Conservation (phyloP, 345 rosid species). For the Iberis pinnata region DNA sequence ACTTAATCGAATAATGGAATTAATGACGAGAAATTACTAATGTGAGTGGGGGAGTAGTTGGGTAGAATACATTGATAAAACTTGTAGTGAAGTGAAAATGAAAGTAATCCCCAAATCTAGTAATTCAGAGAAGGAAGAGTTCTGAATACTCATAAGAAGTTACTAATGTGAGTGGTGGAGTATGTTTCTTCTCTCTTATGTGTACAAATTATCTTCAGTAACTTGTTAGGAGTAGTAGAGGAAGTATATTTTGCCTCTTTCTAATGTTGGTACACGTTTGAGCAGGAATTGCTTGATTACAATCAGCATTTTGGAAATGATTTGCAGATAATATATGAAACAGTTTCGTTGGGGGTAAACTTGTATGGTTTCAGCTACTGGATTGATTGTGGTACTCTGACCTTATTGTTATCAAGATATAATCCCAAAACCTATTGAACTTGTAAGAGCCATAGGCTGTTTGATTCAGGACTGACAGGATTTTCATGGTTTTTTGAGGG, state of each 20-base stretch:
- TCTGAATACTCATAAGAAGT: neutral
- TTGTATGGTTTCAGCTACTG: neutral
- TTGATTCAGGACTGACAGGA: neutral
- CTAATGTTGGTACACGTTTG: constrained; percentile 4
- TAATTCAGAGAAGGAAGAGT: neutral
- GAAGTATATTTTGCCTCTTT: neutral
- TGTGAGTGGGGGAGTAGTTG: neutral
- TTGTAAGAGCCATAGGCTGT: neutral
- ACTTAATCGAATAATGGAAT: constrained; percentile 17
- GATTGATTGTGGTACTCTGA: too few relatives aligned
- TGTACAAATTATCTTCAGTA: neutral
- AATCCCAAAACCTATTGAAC: neutral
- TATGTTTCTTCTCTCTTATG: neutral
- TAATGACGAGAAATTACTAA: constrained; percentile 6
- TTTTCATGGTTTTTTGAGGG: neutral
- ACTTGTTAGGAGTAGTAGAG: constrained; percentile 1
- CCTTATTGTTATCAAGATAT: too few relatives aligned
- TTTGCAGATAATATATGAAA: neutral
- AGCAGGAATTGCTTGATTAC: neutral
- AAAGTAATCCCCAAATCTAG: constrained; percentile 8
- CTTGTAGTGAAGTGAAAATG: neutral
- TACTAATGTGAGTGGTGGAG: neutral
- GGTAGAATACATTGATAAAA: neutral
- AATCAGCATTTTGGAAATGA: neutral
- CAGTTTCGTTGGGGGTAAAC: neutral